Base-by-base conservation (phyloP, 1,284 basidiomycete genomes). In the Malassezia pachydermatis region DNA sequence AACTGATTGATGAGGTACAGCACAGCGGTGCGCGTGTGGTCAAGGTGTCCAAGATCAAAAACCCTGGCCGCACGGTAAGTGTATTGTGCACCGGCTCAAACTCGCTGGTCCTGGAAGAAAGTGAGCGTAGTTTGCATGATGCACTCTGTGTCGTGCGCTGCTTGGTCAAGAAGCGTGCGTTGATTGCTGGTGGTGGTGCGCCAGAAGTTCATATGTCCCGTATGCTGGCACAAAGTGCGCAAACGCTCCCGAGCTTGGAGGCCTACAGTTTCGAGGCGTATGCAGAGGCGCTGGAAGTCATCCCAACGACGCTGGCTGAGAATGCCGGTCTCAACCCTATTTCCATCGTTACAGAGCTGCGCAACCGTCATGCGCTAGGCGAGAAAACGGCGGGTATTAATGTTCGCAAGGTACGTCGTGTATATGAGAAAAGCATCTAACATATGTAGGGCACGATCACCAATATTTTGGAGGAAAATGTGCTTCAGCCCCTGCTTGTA, bases 251-350 rank as follows among this genome's bases (percentile, higher is more conserved):
- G 74, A 92, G 94, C 45, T 95, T 96, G 84, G 90, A 98, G 75
- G 87, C 90, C 6, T 98, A 98, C 75, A 96, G 94, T 74, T 95
- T 92, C 82, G 86, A 94, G 71, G 90, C 90, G 3, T 99, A 89
- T 65, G 89, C 94, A 29, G 94, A 98, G 70, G 89, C 94, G 5
- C 80, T 99, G 49, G 94, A 98, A 75, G 84, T 98, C 54, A 96
- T 99, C 61, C 94, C 94, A 2, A 95, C 86, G 3, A 99, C 94
- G 0, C 78, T 99, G 8, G 94, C 94, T 9, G 94, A 99, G 76
- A 98, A 99, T 71, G 94, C 94, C 8, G 94, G 94, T 40, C 76
- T 99, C 57, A 95, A 98, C 76, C 89, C 94, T 5, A 96, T 99
- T 59, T 84, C 88, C 13, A 98, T 98, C 65, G 90, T 99, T 45